Base-by-base conservation (phyloP, 1,284 basidiomycete genomes). In the Microstroma glucosiphilum region DNA sequence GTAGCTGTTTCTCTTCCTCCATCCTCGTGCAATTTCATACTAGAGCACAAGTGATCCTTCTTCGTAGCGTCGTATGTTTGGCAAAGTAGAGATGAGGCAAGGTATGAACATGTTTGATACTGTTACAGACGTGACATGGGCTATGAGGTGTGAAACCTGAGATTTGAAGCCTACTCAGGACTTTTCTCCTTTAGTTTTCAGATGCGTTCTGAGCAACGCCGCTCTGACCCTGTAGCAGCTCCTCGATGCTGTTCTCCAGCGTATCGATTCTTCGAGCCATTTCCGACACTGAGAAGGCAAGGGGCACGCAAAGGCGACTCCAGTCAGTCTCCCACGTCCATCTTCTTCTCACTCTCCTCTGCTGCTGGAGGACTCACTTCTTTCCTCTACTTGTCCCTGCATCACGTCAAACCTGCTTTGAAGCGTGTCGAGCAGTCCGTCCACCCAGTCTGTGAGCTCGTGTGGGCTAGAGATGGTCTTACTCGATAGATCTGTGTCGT, bases 361-460 rank as follows among this genome's bases (percentile, higher is more conserved):
- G 9, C 51, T 1, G 9, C 0, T 0, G 6, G 17, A 48, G 4
- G 21, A 74, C 76, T 64, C 65, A 78, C 76, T 78, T 4, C 76
- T 58, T 1, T 62, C 56, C 40, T 66, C 68, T 13, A 78, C 72
- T 46, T 77, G 73, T 19, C 64, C 64, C 48, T 69, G 71, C 64
- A 74, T 71, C 48, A 69, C 70, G 12, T 71, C 69, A 42, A 77
- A 73, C 11, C 72, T 58, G n/a, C 60, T 60, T 59, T 77, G 75
- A 26, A 78, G 67, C 51, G 74, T 68, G 30, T 65, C 57, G 4
- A 77, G 60, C 4, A 77, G 66, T 15, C 66, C 69, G 30, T 78
- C 76, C 17, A 78, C 75, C 76, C 76, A 78, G 43, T 78, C 75
- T 43, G 71, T 68, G n/a, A 78, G 63, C 58, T 77, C 75, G 56